Evolutionary conservation across 2,329 filamentous ascomycete species (phyloP).

Genomic region (Aspergillus japonicus): DNA sequence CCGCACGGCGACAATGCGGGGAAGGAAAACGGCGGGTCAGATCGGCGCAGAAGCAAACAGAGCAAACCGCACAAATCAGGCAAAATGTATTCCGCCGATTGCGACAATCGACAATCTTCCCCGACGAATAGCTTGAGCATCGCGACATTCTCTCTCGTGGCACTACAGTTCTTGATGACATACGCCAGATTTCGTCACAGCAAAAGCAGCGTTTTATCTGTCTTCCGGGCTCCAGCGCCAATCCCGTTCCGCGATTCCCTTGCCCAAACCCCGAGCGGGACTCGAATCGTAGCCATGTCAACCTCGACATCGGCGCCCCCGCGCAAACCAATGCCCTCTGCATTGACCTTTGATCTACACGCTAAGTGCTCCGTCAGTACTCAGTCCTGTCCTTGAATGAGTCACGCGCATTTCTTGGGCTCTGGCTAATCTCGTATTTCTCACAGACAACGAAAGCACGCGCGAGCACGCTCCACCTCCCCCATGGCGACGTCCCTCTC

Average conservation of each 20-base stretch:
- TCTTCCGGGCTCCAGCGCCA: neutral
- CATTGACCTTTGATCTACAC: slow-evolving; percentile 74
- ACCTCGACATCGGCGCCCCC: slow-evolving; percentile 20
- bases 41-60: neutral
- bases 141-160: neutral
- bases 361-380: slow-evolving; percentile 73
- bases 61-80: slow-evolving; percentile 17
- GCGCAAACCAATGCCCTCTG: slow-evolving; percentile 50
- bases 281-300: slow-evolving; percentile 30
- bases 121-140: neutral
- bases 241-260: neutral
- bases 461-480: slow-evolving; percentile 80
- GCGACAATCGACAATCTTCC: neutral
- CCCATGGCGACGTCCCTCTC: slow-evolving; percentile 85
- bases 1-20: too few relatives aligned
- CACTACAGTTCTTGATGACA: slow-evolving; percentile 10
- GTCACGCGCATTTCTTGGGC: neutral
- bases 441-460: slow-evolving; percentile 86
- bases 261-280: slow-evolving; percentile 8
- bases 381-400: neutral
- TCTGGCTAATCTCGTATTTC: neutral
- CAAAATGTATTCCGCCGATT: slow-evolving; percentile 10
- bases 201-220: neutral
- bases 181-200: neutral
- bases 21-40: neutral